Base-by-base conservation (phyloP, 1,284 basidiomycete genomes). In the Cutaneotrichosporon arboriforme region DNA sequence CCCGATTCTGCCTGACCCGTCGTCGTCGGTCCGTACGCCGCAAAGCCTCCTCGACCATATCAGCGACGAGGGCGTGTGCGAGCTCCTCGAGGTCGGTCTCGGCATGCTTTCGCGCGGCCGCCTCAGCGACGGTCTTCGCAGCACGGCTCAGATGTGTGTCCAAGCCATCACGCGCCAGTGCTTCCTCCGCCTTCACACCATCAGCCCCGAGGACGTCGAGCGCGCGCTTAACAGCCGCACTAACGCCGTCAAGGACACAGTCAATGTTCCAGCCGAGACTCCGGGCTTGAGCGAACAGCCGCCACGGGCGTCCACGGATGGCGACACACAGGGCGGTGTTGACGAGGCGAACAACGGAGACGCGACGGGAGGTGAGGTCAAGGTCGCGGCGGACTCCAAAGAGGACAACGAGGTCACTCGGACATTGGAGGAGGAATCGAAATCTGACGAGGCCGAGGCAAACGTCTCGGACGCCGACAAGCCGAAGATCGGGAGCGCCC, bases 91-190 rank as follows among this genome's bases (percentile, higher is more conserved):
- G 77, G 97, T 94, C 5, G 93, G 96, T 1, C 77, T 99, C 59
- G 96, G 91, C 34, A 97, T 96, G 65, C 92, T 92, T 62, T 97
- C 94, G 73, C 90, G 97, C 70, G 96, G 94, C 80, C 81, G 96
- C 39, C 79, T 97, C 5, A 90, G 89, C 65, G 93, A 73, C 40
- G 65, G 71, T 1, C 51, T 74, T 17, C 83, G 96, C 43, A 83
- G 87, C 36, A 90, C 89, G n/a, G 93, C 96, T 1, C 93, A 97
- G 72, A 83, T 83, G n/a, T 89, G 87, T 0, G 94, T 98, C 83
- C 87, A 94, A 63, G 78, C 83, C 1, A 83, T 98, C 61, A 87
- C 93, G 34, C 81, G 88, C 61, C 83, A 81, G 2, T 84, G 89
- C 31, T 97, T 97, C 68, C 77, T 80, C 0, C 83, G 87, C 34